Base-by-base conservation (phyloP, 176 grass and related monocot genomes). In the Chrysopogon serrulatus region DNA sequence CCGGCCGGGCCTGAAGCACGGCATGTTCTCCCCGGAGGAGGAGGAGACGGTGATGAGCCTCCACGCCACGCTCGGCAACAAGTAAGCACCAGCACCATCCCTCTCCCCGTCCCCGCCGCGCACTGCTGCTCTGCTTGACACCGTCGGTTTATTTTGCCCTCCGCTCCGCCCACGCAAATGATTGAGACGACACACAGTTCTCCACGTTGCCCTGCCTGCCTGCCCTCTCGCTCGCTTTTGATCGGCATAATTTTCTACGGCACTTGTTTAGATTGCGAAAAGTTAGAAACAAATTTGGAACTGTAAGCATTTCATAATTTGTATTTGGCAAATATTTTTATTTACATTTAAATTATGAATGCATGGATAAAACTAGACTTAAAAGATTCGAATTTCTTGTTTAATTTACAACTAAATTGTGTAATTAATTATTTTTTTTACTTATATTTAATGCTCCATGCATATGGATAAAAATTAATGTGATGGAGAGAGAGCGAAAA, bases 61-160 rank as follows among this genome's bases (percentile, higher is more conserved):
- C 87, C 96, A 98, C 82, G 83, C 87, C 53, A 75, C 85, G 23
- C 80, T 95, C 68, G 96, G 96, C 85, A 98, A 98, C 86, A 98
- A 95, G 96, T 98, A 91, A 93, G 96, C 66, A 63, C 73, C 74
- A n/a, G n/a, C n/a, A 17, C 44, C n/a, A 1, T 6, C 18, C 14
- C 3, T 43, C 7, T 6, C 48, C 5, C 18, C 14, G 6, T 43
- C 7, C 18, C 48, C 5, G 36, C 36, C 42, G 9, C 54, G 23
- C 54, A 21, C 72, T 53, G 71, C 59, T 21, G 59, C 31, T 13
- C 59, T 21, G 59, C 31, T 13, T 18, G 41, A 53, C 71, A 5
- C 64, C 56, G 23, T 28, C 45, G 24, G 23, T 41, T 15, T 6
- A 17, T 10, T 11, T 28, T 32, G 9, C 15, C 18, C 30, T 23